Evolutionary conservation across 768 basidiomycete genomes (phyloP), one percentile per base, ranked within the genome.

Genomic region (Boletus sp.): DNA sequence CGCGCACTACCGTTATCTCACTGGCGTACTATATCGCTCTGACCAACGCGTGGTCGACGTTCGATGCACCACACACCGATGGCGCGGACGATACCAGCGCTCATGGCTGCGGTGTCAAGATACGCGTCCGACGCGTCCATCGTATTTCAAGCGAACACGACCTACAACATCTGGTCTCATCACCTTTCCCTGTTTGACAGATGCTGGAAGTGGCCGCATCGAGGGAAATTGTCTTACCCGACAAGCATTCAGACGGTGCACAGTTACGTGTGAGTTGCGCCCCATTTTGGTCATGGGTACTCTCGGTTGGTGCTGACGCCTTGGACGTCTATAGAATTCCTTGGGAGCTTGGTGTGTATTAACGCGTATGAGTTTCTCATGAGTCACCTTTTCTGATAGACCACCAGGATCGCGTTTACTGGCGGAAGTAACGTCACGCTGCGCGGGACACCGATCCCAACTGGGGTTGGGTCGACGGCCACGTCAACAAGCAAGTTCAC

Each of bases 401-500:
- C 1, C 15, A 58, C 70, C 53, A 83, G 84, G 85, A 76, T 87
- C 45, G 63, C 78, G 1, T 83, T 85, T 58, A 71, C 68, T 3
- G 82, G 80, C 12, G 83, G 85, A 5, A 78, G 65, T 40, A 85
- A 85, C 53, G 81, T 86, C 44, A 85, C 83, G 10, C 66, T 87
- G 7, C 73, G 81, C 29, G 83, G 86, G 0, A 78, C 80, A 70
- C 65, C 11, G 80, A 86, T 57, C 79, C 82, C 0, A 56, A 81
- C 4, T 83, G 82, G 81, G 84, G 85, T n/a, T 86, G 84, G 84
- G 77, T 87, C 0, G 79, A 85, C 60, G 81, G 74, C 2, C 79
- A 86, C 50, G 85, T 1, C 82, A 85, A 70, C 75, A 75, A 33
- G 80, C 79, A 54, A 49, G 72, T 36, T 17, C 30, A 18, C 51